Base-by-base conservation (phyloP, 1,284 basidiomycete species). In the Ustilago bromivora region DNA sequence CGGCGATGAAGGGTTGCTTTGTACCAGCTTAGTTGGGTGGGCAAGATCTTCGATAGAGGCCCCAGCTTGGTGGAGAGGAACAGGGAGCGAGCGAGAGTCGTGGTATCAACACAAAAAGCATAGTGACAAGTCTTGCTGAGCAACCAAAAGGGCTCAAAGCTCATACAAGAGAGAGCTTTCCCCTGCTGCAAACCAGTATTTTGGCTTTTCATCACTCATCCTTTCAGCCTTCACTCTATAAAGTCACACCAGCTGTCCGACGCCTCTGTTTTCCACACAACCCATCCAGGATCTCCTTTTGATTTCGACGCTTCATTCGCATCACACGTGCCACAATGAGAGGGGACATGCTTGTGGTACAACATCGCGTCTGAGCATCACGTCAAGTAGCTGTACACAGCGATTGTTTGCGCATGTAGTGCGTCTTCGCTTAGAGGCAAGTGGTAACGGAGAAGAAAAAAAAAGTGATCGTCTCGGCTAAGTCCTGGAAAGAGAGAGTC, bases 401-500 rank as follows among this genome's bases (percentile, higher is more conserved):
- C 23, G 2, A 28, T 28, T 28, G 23, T 28, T 28, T 28, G 23
- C 23, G 23, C 23, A 28, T 28, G 23, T 28, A 28, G 23, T 28
- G 23, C 3, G 3, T 13, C 40, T 41, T 41, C 40, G 12, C 40
- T n/a, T 41, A 41, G 17, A 7, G 40, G 23, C 23, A 28, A 28
- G 40, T 41, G 40, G 40, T 41, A 41, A n/a, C 40, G 57, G 49
- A 35, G 38, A 36, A 56, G 31, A 61, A 38, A 40, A 57, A 31
- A 28, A 61, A 35, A 23, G 58, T 67, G 65, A 67, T 67, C 59
- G 59, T 67, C 65, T 67, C 59, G 65, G 65, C 59, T 67, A 67
- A 47, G 19, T 17, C 28, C 23, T 38, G 19, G 34, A 28, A 28
- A 28, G 23, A 28, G 23, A 28, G 8, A 32, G 41, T 57, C 56